Evolutionary conservation across 2,329 filamentous ascomycete genomes (phyloP), one percentile per base, ranked within the genome.

Genomic region (Diaporthe batatas): DNA sequence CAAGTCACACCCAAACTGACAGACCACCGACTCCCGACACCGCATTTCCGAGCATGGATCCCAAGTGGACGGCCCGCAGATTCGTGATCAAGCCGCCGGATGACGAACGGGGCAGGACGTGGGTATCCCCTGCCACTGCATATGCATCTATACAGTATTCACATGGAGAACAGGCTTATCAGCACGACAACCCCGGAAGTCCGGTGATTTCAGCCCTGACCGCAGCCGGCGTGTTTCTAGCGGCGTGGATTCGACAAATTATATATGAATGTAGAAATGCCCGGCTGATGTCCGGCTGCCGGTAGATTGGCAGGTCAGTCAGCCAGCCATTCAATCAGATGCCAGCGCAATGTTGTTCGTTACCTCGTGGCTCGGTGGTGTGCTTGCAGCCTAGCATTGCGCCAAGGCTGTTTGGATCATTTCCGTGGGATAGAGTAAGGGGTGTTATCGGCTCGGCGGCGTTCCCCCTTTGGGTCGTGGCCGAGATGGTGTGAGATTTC

Each of bases 11-110:
- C 70, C 51, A 29, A 49, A 39, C 12, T 10, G 39, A 53, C n/a
- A 67, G 8, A n/a, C 8, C 11, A n/a, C 73, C 73, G 73, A 72
- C 57, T 54, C 51, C 73, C 73, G 70, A 54, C 18, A n/a, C 36
- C 32, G 36, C 69, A 64, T 57, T 65, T 68, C 54, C 72, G 62
- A 36, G 16, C n/a, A 67, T 53, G 58, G 54, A 47, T n/a, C 25
- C 16, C 32, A 70, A n/a, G 51, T 44, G 14, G 59, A 42, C 32
- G 49, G n/a, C 64, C 53, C 59, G 55, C 70, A 72, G 57, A 72
- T 71, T 67, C 70, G 72, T 74, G 64, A 72, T 39, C 32, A 51
- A 67, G 57, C 72, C 64, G 59, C 69, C 29, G n/a, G 44, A 73
- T 73, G 72, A 72, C 72, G 72, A 69, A n/a, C 51, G 29, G 39